These are phyloP conservation scores for Vairimorpha ceranae DNA, from an alignment of 371 early-diverging fungal species.

Conservation along the genomic window DNA sequence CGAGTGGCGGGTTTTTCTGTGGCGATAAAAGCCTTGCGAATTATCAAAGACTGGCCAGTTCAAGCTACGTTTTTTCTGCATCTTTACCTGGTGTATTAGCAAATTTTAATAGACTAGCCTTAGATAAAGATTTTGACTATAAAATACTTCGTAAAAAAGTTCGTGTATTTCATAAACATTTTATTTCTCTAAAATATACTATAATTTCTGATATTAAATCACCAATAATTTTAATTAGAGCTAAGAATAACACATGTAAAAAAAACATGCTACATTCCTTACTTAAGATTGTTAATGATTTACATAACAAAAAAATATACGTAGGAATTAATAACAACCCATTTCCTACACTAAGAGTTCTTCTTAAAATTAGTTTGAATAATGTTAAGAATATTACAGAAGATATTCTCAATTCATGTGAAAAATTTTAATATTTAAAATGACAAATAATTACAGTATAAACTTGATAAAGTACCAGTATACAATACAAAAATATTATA, in stretches of 20 bases:
- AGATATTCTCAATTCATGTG: conserved; percentile 9
- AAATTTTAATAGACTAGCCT: conserved; percentile 74
- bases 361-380: conserved; percentile 27
- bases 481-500: too few relatives aligned
- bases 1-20: conserved; percentile 88
- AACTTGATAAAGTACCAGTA: too few relatives aligned
- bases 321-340: conserved; percentile 40
- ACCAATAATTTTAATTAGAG: conserved; percentile 41
- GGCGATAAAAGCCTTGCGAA: conserved; percentile 77
- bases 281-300: background rate
- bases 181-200: conserved; percentile 8
- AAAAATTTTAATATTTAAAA: conserved; percentile 4
- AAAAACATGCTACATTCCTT: background rate
- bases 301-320: background rate
- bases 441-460: too few relatives aligned
- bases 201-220: conserved; percentile 37
- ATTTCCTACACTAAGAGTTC: conserved; percentile 27
- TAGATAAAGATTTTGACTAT: conserved; percentile 63
- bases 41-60: conserved; percentile 82
- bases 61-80: conserved; percentile 91
- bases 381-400: conserved; percentile 15
- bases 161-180: conserved; percentile 6
- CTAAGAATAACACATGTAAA: background rate
- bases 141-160: background rate
- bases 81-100: conserved; percentile 90